Conservation (phyloP, 305 asterid genomes). For the Ilex paraguariensis region DNA sequence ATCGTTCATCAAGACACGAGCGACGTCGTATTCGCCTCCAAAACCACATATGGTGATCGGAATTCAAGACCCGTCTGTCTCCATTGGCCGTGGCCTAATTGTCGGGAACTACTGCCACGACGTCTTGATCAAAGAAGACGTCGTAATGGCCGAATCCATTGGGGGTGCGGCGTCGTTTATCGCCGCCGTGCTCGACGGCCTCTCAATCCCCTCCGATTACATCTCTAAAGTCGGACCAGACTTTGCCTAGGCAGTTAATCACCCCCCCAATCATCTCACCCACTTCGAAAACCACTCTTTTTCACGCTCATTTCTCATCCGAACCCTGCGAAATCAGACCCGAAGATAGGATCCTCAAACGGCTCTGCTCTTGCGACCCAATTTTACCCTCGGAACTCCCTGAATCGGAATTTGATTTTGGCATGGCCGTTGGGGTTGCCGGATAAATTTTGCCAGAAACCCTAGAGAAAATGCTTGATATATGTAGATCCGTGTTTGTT, state of each 20-base stretch:
- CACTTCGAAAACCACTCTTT: slow-evolving; percentile 54
- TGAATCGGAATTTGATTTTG: slow-evolving; percentile 45
- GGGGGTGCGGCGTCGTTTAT: slow-evolving; percentile 93
- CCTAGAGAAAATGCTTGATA: slow-evolving; percentile 55
- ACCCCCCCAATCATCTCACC: slow-evolving; percentile 34
- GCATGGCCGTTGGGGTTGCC: slow-evolving; percentile 85
- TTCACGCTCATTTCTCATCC: slow-evolving; percentile 75
- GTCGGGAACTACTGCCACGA: slow-evolving; percentile 96
- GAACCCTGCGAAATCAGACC: slow-evolving; percentile 27
- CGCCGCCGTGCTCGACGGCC: slow-evolving; percentile 71
- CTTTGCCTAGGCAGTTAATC: slow-evolving; percentile 54
- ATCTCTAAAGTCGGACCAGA: slow-evolving; percentile 74
- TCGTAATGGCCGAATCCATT: slow-evolving; percentile 58
- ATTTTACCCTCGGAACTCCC: slow-evolving; percentile 62
- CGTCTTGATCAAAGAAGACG: slow-evolving; percentile 63
- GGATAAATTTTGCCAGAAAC: slow-evolving; percentile 81
- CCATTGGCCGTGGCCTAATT: slow-evolving; percentile 41
- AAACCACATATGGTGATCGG: neutral
- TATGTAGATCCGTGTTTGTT: slow-evolving; percentile 65
- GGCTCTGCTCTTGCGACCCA: slow-evolving; percentile 58
- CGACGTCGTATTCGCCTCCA: too few relatives aligned
- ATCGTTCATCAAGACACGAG: too few relatives aligned
- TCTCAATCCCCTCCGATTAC: slow-evolving; percentile 42
- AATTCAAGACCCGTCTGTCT: slow-evolving; percentile 15
- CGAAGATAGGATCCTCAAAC: slow-evolving; percentile 65